Percentiles rank a stretch among this genome's conserved stretches.
phyloP scores from a whole-genome alignment of 140 eudicot genomes.

The Anethum foeniculum region DNA sequence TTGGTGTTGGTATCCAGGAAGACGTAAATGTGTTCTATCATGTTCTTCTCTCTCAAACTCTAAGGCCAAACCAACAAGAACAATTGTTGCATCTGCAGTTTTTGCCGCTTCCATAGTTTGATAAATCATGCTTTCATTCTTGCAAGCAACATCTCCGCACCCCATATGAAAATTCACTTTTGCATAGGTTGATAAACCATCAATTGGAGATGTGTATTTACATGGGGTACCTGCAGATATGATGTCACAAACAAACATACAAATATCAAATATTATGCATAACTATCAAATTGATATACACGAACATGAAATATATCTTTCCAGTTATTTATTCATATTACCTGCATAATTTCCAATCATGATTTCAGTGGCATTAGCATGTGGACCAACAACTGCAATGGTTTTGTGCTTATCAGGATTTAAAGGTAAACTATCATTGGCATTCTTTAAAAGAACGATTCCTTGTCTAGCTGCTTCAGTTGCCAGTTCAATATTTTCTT shows the following conservation, averaged over 20 bases:
- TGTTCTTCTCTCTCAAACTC: slow-evolving; percentile 25
- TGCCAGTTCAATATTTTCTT: slow-evolving; percentile 30
- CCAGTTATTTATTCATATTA: neutral
- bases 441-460: slow-evolving; percentile 48
- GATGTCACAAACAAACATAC: neutral
- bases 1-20: slow-evolving; percentile 36
- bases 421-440: slow-evolving; percentile 33
- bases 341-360: slow-evolving; percentile 53
- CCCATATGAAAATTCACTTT: slow-evolving; percentile 17
- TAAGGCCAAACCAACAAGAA: slow-evolving; percentile 24
- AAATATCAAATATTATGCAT: too few species aligned
- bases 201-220: slow-evolving; percentile 18
- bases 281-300: neutral
- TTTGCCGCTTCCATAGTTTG: slow-evolving; percentile 18
- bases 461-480: slow-evolving; percentile 67
- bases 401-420: slow-evolving; percentile 4
- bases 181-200: slow-evolving; percentile 13
- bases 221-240: slow-evolving; percentile 29
- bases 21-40: slow-evolving; percentile 27
- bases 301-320: neutral
- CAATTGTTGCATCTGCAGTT: slow-evolving; percentile 24
- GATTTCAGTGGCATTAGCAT: slow-evolving; percentile 41
- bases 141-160: slow-evolving; percentile 21
- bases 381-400: slow-evolving; percentile 52
- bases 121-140: slow-evolving; percentile 10